These are phyloP conservation scores for Pugionium dolabratum DNA, from an alignment of 345 rosid genomes.

Conservation along the genomic window DNA sequence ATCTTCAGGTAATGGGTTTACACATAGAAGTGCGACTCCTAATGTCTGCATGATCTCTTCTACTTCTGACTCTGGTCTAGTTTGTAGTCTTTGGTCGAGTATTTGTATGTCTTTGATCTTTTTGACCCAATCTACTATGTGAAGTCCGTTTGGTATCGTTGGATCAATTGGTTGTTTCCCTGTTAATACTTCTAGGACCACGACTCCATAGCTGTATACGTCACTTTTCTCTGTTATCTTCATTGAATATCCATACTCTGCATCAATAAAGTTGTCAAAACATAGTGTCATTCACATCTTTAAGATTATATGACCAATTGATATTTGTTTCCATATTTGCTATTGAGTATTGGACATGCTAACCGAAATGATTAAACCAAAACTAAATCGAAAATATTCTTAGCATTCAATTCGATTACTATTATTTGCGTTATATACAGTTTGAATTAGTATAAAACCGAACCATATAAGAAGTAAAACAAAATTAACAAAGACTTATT, in stretches of 20 bases:
- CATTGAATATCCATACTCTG: slow-evolving; percentile 86
- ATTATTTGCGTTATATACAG: too few species aligned
- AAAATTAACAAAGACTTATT: too few species aligned
- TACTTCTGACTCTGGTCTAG: slow-evolving; percentile 54
- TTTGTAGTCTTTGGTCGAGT: slow-evolving; percentile 45
- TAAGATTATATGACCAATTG: neutral
- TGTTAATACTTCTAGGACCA: slow-evolving; percentile 71
- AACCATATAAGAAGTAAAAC: neutral
- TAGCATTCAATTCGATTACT: too few species aligned
- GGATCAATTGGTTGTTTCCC: slow-evolving; percentile 95
- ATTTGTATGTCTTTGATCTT: slow-evolving; percentile 52
- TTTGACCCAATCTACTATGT: slow-evolving; percentile 78
- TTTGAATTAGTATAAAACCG: neutral
- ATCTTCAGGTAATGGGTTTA: slow-evolving; percentile 56
- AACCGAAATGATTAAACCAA: neutral
- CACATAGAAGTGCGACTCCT: slow-evolving; percentile 72
- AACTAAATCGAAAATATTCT: neutral
- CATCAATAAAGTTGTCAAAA: neutral
- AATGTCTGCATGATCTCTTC: slow-evolving; percentile 69
- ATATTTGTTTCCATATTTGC: slow-evolving; percentile 1
- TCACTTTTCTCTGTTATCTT: slow-evolving; percentile 92
- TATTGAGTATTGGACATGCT: neutral
- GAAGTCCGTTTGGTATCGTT: slow-evolving; percentile 69
- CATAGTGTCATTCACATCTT: neutral
- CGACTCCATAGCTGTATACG: slow-evolving; percentile 89